Evolutionary conservation across 2,329 filamentous ascomycete genomes (phyloP), one percentile per base, ranked within the genome.

Genomic region (Elsinoe perseae): DNA sequence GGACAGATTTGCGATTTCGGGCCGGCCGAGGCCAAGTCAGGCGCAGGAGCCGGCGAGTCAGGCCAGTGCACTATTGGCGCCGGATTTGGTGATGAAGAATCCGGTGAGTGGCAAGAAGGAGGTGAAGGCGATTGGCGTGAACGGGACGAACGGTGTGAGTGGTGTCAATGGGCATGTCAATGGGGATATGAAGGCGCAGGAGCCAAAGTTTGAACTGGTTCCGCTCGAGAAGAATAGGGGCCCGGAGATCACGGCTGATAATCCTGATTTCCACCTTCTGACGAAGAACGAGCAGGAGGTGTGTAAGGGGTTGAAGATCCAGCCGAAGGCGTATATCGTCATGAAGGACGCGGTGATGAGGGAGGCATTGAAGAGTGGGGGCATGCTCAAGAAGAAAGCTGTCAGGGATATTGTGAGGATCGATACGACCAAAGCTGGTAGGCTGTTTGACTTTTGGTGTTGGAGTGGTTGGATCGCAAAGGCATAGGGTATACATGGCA

Each of bases 371-470:
- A 93, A 92, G 72, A 84, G 85, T 58, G 92, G 93, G 58, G 93
- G 93, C 1, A 81, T 79, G 10, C 73, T 98, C 6, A 97, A 95
- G 77, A 95, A 93, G 79, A 97, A 96, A 73, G 85, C 92, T 63
- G 90, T 90, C 1, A 87, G 86, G 67, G 87, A 95, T 66, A 85
- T 97, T 23, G 91, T 87, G 67, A 80, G 79, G 68, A 80, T 97
- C 54, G 92, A 97, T 66, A 81, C 83, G 8, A 86, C 87, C 61
- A 97, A 96, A 70, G 86, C 87, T 0, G 85, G 86, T 16, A 80
- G 89, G 62, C 83, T 97, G 57, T 96, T 92, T 72, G 93, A 97
- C 70, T 97, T 96, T 69, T 91, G 96, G 74, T 87, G 95, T 60
- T 88, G 90, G 67, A 85, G 84, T 56, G 93, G 92, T 2, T 97